Percentiles rank a stretch among this genome's conserved stretches.
phyloP scores from a whole-genome alignment of 2,329 filamentous ascomycete species.

The Teratosphaeria destructans region DNA sequence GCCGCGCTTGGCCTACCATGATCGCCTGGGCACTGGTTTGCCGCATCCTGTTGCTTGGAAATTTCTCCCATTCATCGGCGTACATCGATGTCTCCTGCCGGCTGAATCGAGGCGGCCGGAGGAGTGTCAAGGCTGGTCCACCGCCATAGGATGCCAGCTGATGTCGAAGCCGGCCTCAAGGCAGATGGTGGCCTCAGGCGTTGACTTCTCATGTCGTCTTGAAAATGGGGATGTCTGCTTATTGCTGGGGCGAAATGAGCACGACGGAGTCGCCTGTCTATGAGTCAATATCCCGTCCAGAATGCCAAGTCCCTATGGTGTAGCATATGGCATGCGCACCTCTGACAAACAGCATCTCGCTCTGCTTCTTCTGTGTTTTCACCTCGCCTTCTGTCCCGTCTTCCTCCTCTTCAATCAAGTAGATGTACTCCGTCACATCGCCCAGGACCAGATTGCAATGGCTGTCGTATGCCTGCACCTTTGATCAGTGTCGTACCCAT shows the following conservation, averaged over 20 bases:
- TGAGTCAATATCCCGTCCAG: neutral
- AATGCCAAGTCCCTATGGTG: neutral
- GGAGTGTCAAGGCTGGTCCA: neutral
- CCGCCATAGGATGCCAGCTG: neutral
- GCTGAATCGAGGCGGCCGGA: neutral
- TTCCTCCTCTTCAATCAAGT: constrained; percentile 79
- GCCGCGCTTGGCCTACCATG: neutral
- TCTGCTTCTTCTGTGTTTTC: constrained; percentile 86
- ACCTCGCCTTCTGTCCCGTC: constrained; percentile 56
- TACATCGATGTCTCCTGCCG: neutral
- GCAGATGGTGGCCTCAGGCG: neutral
- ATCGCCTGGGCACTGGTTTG: neutral
- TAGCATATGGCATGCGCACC: constrained; percentile 44
- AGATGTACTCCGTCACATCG: constrained; percentile 95
- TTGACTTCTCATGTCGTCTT: neutral
- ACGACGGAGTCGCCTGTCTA: constrained; percentile 40
- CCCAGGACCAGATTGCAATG: constrained; percentile 96
- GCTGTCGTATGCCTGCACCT: constrained; percentile 79
- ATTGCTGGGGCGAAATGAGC: constrained; percentile 35
- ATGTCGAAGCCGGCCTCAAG: neutral
- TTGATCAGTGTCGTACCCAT: neutral
- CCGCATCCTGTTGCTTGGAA: neutral
- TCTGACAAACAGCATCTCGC: constrained; percentile 97
- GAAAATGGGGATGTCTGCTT: neutral
- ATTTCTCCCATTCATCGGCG: neutral